A percentile compares a stretch with the other conserved stretches of the same genome.
Conservation (phyloP, 352 stramenopile species). For the Phytophthora citrophthora region DNA sequence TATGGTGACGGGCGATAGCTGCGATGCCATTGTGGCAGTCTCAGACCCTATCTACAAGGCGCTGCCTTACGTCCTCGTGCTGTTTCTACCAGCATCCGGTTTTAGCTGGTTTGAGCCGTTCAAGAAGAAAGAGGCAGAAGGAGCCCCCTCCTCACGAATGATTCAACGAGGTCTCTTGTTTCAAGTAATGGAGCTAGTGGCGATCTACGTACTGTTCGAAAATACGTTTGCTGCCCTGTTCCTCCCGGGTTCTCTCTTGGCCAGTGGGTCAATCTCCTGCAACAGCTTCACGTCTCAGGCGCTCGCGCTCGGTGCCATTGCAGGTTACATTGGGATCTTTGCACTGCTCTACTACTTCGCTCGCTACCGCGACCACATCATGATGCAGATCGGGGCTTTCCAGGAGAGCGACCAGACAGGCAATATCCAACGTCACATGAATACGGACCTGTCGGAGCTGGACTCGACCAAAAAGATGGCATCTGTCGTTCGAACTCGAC, state of each 20-base stretch:
- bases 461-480: slow-evolving; percentile 49
- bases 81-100: slow-evolving; percentile 56
- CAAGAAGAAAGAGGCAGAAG: slow-evolving; percentile 15
- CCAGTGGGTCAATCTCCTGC: slow-evolving; percentile 60
- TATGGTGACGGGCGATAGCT: slow-evolving; percentile 21
- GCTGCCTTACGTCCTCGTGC: slow-evolving; percentile 48
- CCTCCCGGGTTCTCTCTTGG: slow-evolving; percentile 51
- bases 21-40: slow-evolving; percentile 67
- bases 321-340: slow-evolving; percentile 56
- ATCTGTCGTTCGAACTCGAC: slow-evolving; percentile 50
- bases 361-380: slow-evolving; percentile 76
- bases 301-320: slow-evolving; percentile 43
- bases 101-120: slow-evolving; percentile 70
- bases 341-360: slow-evolving; percentile 67
- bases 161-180: slow-evolving; percentile 63
- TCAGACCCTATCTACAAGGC: slow-evolving; percentile 61
- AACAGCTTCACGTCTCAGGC: slow-evolving; percentile 41
- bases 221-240: slow-evolving; percentile 54
- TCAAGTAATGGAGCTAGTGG: slow-evolving; percentile 69
- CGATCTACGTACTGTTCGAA: slow-evolving; percentile 51
- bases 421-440: slow-evolving; percentile 46
- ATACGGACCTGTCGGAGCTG: slow-evolving; percentile 16
- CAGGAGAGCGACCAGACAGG: slow-evolving; percentile 65
- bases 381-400: slow-evolving; percentile 79
- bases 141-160: too few species aligned